Evolutionary conservation across 495 filamentous ascomycete species (phyloP).

Genomic region (Barbatosphaeria neglecta): DNA sequence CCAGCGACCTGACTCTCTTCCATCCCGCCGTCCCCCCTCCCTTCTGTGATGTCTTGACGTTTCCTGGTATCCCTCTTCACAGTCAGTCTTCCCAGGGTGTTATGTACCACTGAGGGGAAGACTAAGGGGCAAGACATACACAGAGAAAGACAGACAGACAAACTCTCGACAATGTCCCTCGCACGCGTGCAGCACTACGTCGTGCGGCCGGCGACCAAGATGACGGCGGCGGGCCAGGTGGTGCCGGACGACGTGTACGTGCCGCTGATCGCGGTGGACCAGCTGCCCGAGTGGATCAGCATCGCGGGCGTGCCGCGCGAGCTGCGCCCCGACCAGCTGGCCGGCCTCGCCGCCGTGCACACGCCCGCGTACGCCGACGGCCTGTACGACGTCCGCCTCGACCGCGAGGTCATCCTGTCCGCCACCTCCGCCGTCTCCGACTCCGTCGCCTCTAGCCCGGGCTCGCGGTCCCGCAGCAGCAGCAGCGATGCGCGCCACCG

Average conservation of each 20-base stretch:
- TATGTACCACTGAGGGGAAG: too few relatives aligned
- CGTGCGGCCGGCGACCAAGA: slow-evolving; percentile 15
- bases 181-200: slow-evolving; percentile 22
- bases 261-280: slow-evolving; percentile 32
- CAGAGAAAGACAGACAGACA: background rate
- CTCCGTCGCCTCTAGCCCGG: background rate
- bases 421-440: background rate
- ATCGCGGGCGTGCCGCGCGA: slow-evolving; percentile 26
- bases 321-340: slow-evolving; percentile 22
- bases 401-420: background rate
- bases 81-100: too few relatives aligned
- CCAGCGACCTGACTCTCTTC: too few relatives aligned
- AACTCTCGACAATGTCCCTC: background rate
- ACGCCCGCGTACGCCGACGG: slow-evolving; percentile 11
- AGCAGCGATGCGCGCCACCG: too few relatives aligned
- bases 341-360: slow-evolving; percentile 27
- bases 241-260: slow-evolving; percentile 18
- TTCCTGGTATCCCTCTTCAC: too few relatives aligned
- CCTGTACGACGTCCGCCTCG: slow-evolving; percentile 19
- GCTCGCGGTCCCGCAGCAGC: too few relatives aligned
- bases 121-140: background rate
- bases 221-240: slow-evolving; percentile 5
- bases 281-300: slow-evolving; percentile 30
- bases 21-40: too few relatives aligned
- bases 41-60: too few relatives aligned